Conservation (phyloP, 2,329 filamentous ascomycete genomes). For the Diatrype stigma region DNA sequence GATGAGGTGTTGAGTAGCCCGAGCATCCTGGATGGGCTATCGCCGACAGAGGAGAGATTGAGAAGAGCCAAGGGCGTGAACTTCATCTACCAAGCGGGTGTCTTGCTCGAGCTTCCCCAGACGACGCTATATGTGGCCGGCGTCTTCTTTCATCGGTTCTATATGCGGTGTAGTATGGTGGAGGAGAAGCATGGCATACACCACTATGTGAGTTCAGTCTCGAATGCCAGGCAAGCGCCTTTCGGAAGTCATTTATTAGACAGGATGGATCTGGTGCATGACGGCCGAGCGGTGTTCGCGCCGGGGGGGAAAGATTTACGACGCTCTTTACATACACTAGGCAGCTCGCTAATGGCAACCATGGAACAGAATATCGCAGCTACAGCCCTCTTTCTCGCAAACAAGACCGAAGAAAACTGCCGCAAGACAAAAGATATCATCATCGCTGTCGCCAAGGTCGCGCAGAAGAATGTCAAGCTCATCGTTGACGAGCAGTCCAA, state of each 20-base stretch:
- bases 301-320: background rate
- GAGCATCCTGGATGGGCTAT: slow-evolving; percentile 77
- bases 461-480: slow-evolving; percentile 87
- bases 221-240: background rate
- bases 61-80: slow-evolving; percentile 88
- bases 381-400: slow-evolving; percentile 86
- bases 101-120: slow-evolving; percentile 87
- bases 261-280: background rate
- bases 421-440: slow-evolving; percentile 94
- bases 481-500: slow-evolving; percentile 95
- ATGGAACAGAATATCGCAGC: slow-evolving; percentile 70
- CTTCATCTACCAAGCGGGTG: slow-evolving; percentile 92
- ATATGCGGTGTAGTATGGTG: slow-evolving; percentile 83
- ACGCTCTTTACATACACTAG: background rate
- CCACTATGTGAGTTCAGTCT: slow-evolving; percentile 66
- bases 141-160: slow-evolving; percentile 93
- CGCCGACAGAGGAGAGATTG: slow-evolving; percentile 71
- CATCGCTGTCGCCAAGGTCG: slow-evolving; percentile 87
- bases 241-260: background rate
- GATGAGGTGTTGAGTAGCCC: slow-evolving; percentile 80
- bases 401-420: slow-evolving; percentile 96
- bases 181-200: slow-evolving; percentile 74
- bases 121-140: slow-evolving; percentile 88
- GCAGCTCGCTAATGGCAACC: slow-evolving; percentile 10
- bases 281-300: background rate